Percentiles rank a stretch among this genome's conserved stretches.
These are phyloP conservation scores for Chiua sp. DNA, from an alignment of 1,284 basidiomycete genomes.

Conservation along the genomic window DNA sequence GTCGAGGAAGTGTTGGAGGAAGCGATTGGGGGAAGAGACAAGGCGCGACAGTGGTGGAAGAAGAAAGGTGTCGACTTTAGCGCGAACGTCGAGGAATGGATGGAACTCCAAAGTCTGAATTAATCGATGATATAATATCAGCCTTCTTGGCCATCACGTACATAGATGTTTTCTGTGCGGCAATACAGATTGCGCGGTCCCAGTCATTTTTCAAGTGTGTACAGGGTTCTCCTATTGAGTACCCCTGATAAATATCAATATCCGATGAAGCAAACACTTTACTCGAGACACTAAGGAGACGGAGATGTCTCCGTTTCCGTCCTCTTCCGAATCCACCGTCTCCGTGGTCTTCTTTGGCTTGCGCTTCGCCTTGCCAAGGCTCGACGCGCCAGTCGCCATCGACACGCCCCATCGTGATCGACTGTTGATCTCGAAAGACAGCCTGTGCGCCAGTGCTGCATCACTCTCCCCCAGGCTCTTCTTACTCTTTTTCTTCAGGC, in stretches of 20 bases:
- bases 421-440: constrained; percentile 75
- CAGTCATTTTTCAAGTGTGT: constrained; percentile 15
- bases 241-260: neutral
- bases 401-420: constrained; percentile 53
- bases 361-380: constrained; percentile 46
- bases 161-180: neutral
- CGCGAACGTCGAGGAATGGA: constrained; percentile 82
- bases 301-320: constrained; percentile 50
- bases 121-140: constrained; percentile 33
- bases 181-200: constrained; percentile 5
- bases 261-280: neutral
- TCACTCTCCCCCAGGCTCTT: constrained; percentile 53
- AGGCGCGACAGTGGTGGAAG: constrained; percentile 78
- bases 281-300: constrained; percentile 4
- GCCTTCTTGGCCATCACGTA: neutral
- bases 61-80: constrained; percentile 79
- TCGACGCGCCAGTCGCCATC: constrained; percentile 55
- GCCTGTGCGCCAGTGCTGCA: constrained; percentile 70
- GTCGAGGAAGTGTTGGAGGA: constrained; percentile 88
- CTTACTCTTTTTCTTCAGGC: constrained; percentile 50
- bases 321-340: constrained; percentile 59
- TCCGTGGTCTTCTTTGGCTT: constrained; percentile 63
- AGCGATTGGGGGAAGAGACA: constrained; percentile 74
- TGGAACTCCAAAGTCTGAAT: constrained; percentile 77
- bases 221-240: neutral